Evolutionary conservation across 2,329 filamentous ascomycete genomes (phyloP).

Genomic region (Colletotrichum trifolii): DNA sequence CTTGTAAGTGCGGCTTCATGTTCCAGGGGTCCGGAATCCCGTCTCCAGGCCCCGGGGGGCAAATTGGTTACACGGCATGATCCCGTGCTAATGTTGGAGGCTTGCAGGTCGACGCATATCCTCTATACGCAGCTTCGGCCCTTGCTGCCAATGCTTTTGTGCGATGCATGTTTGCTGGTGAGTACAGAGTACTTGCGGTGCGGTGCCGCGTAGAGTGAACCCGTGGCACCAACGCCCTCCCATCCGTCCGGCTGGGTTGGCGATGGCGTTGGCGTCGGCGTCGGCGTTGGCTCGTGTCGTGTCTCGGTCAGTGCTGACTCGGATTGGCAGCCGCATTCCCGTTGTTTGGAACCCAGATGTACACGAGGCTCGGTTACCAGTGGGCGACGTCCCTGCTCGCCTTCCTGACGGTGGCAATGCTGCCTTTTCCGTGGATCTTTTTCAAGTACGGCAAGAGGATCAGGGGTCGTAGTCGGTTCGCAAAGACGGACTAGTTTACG

Average conservation of each 20-base stretch:
- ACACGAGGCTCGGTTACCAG: conserved; percentile 73
- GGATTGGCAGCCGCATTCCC: conserved; percentile 73
- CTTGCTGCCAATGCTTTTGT: conserved; percentile 87
- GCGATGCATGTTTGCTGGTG: conserved; percentile 78
- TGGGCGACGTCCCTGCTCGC: conserved; percentile 74
- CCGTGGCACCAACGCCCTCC: conserved; percentile 27
- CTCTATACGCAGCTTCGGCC: conserved; percentile 78
- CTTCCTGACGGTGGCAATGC: conserved; percentile 70
- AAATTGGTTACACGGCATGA: conserved; percentile 16
- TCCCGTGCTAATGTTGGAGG: conserved; percentile 21
- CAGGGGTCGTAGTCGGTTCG: conserved; percentile 65
- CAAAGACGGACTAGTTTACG: conserved; percentile 42
- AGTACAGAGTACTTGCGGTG: conserved; percentile 41
- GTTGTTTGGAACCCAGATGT: conserved; percentile 80
- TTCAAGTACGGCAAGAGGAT: conserved; percentile 70
- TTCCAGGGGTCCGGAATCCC: conserved; percentile 35
- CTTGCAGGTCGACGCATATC: conserved; percentile 77
- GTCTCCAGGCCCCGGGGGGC: conserved; percentile 17
- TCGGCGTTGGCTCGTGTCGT: not conserved
- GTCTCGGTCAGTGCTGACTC: conserved; percentile 24
- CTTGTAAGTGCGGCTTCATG: conserved; percentile 65
- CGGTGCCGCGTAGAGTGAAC: not conserved
- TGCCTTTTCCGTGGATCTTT: conserved; percentile 73
- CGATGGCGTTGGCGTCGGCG: too few species aligned
- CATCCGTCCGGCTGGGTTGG: conserved; percentile 40